phyloP scores from a whole-genome alignment of 2,329 filamentous ascomycete species.

The Mycocentrospora acerina region DNA sequence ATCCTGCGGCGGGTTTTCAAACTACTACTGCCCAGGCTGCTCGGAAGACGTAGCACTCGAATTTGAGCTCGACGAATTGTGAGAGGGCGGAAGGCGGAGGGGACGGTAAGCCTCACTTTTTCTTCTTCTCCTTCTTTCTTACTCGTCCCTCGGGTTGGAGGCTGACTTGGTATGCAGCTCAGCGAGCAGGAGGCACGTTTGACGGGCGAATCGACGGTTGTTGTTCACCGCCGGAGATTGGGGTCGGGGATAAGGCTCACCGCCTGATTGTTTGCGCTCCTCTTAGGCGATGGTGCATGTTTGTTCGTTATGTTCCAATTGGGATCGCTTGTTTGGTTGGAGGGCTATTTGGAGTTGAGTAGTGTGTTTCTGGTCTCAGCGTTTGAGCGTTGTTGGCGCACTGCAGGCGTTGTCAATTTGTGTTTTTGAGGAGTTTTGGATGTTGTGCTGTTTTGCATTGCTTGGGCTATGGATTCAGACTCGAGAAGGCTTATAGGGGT shows the following conservation, averaged over 20 bases:
- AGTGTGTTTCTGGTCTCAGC: neutral
- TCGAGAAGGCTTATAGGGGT: no score
- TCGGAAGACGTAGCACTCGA: slow-evolving; percentile 47
- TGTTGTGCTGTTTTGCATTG: no score
- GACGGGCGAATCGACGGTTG: slow-evolving; percentile 2
- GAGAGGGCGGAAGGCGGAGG: slow-evolving; percentile 1
- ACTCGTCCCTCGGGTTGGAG: neutral
- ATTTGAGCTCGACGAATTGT: slow-evolving; percentile 46
- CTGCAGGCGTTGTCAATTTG: neutral
- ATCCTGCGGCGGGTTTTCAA: slow-evolving; percentile 46
- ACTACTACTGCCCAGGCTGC: slow-evolving; percentile 49
- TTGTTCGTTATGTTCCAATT: slow-evolving; percentile 1
- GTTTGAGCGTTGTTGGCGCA: slow-evolving; percentile 4
- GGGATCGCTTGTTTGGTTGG: slow-evolving; percentile 1
- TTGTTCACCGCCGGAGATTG: slow-evolving; percentile 6
- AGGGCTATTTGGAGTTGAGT: slow-evolving; percentile 2
- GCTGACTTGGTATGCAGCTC: slow-evolving; percentile 17
- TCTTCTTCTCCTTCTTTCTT: no score
- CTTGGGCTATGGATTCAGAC: no score
- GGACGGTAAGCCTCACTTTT: slow-evolving; percentile 10
- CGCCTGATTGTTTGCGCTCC: slow-evolving; percentile 4
- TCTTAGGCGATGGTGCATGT: neutral
- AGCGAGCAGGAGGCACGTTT: neutral
- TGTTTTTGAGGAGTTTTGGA: neutral
- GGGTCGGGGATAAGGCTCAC: slow-evolving; percentile 7